phyloP scores from a whole-genome alignment of 345 rosid genomes.

The Capsella bursapastoris region DNA sequence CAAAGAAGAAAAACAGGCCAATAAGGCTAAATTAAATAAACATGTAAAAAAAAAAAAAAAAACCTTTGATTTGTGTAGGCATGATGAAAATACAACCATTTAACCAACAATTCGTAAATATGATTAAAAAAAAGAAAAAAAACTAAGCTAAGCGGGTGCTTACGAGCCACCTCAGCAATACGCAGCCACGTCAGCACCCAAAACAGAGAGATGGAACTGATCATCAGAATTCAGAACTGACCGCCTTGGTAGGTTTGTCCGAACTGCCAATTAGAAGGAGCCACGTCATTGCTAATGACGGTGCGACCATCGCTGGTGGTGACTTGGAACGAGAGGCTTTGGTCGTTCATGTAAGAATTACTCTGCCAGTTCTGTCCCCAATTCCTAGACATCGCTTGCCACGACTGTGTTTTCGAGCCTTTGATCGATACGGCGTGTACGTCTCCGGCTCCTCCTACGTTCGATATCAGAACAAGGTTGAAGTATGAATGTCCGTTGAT shows the following conservation, averaged over 20 bases:
- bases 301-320: conserved; percentile 90
- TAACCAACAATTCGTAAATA: conserved; percentile 18
- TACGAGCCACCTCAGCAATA: conserved; percentile 73
- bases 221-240: conserved; percentile 50
- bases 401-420: conserved; percentile 75
- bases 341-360: conserved; percentile 80
- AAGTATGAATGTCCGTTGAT: conserved; percentile 95
- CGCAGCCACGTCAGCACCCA: conserved; percentile 46
- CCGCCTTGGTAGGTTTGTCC: conserved; percentile 84
- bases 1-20: neutral
- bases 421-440: conserved; percentile 77
- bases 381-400: conserved; percentile 95
- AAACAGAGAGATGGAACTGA: conserved; percentile 15
- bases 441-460: conserved; percentile 93
- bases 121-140: neutral
- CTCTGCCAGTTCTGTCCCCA: conserved; percentile 99
- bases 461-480: conserved; percentile 80
- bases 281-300: conserved; percentile 63
- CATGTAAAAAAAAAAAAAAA: neutral
- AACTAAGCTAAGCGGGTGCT: conserved; percentile 71
- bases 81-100: conserved; percentile 31
- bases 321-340: conserved; percentile 84
- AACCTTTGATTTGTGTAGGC: conserved; percentile 23
- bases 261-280: conserved; percentile 75
- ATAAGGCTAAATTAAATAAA: conserved; percentile 12